Conservation (phyloP, 805 yeast species). For the Scheffersomyces amazonensis region DNA sequence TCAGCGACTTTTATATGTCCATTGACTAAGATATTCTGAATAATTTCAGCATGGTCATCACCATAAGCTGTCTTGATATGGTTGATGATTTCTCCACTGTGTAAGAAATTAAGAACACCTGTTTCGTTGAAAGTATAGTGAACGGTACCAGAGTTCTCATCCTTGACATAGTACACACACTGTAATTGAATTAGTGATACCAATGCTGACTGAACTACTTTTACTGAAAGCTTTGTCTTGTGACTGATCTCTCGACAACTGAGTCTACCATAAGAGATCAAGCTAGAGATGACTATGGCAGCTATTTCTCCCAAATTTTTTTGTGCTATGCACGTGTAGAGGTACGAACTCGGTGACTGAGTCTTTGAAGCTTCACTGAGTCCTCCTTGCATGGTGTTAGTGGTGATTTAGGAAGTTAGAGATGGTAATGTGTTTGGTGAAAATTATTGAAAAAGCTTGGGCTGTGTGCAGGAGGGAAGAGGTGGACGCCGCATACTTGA, state of each 20-base stretch:
- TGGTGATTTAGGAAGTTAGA: too few species aligned
- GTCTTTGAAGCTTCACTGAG: slow-evolving; percentile 36
- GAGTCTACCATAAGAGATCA: slow-evolving; percentile 68
- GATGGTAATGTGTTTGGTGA: too few species aligned
- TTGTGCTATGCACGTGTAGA: slow-evolving; percentile 52
- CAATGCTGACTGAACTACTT: slow-evolving; percentile 59
- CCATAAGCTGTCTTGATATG: slow-evolving; percentile 47
- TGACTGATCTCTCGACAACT: slow-evolving; percentile 52
- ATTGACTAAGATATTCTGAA: slow-evolving; percentile 65
- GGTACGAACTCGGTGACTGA: slow-evolving; percentile 60
- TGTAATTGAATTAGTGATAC: slow-evolving; percentile 78
- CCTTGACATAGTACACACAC: slow-evolving; percentile 62
- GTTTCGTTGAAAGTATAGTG: slow-evolving; percentile 61
- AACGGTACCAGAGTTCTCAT: slow-evolving; percentile 19
- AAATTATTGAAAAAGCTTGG: too few species aligned
- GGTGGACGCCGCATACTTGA: too few species aligned
- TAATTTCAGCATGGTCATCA: slow-evolving; percentile 50
- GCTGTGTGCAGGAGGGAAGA: too few species aligned
- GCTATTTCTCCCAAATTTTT: slow-evolving; percentile 73
- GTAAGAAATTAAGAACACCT: slow-evolving; percentile 62
- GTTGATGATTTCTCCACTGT: slow-evolving; percentile 73
- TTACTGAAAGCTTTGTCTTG: slow-evolving; percentile 44
- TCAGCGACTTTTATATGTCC: slow-evolving; percentile 66
- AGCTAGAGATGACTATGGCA: slow-evolving; percentile 53
- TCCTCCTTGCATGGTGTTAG: slow-evolving; percentile 18